Conservation (phyloP, 805 yeast genomes). For the Pichia heedii region DNA sequence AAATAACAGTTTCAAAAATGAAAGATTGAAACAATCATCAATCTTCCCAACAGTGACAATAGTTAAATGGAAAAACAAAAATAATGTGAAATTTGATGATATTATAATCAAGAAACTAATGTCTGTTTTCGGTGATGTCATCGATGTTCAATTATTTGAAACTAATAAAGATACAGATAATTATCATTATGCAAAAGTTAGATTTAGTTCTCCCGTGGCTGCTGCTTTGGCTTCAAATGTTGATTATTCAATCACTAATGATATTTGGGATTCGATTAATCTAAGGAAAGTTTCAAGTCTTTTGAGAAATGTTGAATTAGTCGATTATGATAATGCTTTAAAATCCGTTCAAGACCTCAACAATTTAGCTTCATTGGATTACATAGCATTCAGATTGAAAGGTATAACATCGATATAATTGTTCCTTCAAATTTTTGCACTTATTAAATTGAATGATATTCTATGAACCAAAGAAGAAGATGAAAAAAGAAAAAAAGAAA, state of each 20-base stretch:
- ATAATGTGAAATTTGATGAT: constrained; percentile 26
- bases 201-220: constrained; percentile 21
- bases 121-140: constrained; percentile 37
- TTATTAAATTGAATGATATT: too few relatives aligned
- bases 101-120: constrained; percentile 32
- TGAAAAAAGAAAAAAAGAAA: too few relatives aligned
- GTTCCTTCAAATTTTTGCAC: too few relatives aligned
- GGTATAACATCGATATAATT: too few relatives aligned
- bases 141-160: constrained; percentile 8
- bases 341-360: not conserved
- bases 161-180: constrained; percentile 12
- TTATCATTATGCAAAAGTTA: constrained; percentile 33
- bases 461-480: too few relatives aligned
- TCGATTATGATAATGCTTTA: constrained; percentile 3
- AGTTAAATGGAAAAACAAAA: constrained; percentile 39
- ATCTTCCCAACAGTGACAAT: not conserved
- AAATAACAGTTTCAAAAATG: too few relatives aligned
- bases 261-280: constrained; percentile 38
- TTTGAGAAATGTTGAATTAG: constrained; percentile 25
- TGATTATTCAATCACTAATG: constrained; percentile 33
- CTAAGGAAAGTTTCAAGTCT: constrained; percentile 40
- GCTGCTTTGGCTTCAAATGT: constrained; percentile 32
- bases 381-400: constrained; percentile 1
- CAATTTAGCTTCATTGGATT: not conserved
- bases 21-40: not conserved